Conservation (phyloP, 768 basidiomycete species). For the Macrolepiota dolichaula region DNA sequence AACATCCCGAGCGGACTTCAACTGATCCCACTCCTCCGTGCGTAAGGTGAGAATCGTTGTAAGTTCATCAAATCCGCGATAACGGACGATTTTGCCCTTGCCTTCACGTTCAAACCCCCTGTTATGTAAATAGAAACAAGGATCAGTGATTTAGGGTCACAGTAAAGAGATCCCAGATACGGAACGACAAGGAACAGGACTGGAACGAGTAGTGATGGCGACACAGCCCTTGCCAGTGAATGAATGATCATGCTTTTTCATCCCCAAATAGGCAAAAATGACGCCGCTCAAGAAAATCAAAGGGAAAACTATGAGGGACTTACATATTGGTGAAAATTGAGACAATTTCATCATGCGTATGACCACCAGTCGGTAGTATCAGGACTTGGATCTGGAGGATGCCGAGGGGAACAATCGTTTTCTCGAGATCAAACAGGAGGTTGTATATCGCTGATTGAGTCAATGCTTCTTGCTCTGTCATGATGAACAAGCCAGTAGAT, state of each 20-base stretch:
- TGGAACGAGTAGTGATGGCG: background rate
- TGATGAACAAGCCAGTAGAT: background rate
- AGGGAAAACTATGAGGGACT: background rate
- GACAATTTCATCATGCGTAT: background rate
- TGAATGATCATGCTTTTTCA: background rate
- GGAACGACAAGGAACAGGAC: background rate
- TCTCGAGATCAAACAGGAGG: slow-evolving; percentile 4
- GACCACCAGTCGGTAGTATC: background rate
- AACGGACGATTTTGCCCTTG: background rate
- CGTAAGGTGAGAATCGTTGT: background rate
- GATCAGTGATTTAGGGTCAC: background rate
- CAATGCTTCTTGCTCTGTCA: background rate
- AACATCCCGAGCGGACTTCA: background rate
- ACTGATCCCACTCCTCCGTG: background rate
- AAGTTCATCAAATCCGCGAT: background rate
- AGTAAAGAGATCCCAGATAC: background rate
- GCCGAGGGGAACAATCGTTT: background rate
- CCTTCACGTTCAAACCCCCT: background rate
- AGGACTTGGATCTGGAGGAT: background rate
- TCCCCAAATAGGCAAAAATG: background rate
- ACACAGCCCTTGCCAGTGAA: background rate
- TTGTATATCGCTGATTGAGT: slow-evolving; percentile 1
- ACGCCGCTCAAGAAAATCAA: background rate
- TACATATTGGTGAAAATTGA: background rate
- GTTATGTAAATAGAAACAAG: background rate